Evolutionary conservation across 1,139 yeast genomes (phyloP), one percentile per base, ranked within the genome.

Genomic region (Kurtzmaniella quercitrusa): DNA sequence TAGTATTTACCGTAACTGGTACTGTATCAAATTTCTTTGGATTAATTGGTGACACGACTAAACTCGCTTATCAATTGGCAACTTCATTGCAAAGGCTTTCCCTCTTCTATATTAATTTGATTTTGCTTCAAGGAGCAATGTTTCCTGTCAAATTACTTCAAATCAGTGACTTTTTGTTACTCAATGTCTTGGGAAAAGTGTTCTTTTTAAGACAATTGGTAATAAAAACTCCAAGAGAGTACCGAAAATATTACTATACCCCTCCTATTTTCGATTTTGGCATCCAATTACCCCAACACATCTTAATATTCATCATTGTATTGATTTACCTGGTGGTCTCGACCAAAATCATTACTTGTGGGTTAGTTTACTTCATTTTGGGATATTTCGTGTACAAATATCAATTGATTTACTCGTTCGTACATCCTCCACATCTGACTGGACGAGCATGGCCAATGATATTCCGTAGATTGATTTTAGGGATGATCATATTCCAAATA

Each of bases 361-460:
- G 95, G 1, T 66, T 85, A 46, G 70, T 81, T 1, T 88, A 88
- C 60, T 88, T 88, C 56, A 59, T 82, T 16, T 64, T 85, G 45
- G 95, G 95, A 0, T 87, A 79, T 57, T 81, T 80, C 55, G 90
- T 86, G 6, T 85, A 81, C 73, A 88, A 88, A 62, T 88, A 86
- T 58, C 95, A 86, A 62, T 68, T 87, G 48, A 68, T 88, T 50
- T 88, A 84, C 59, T 81, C 91, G 0, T 82, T 84, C 68, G 88
- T 86, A 31, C 95, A 88, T 58, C 87, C 93, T 4, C 95, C 89
- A 41, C 96, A 88, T 60, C 85, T 94, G 0, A 88, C 95, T 0
- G 96, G 95, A 3, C 82, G 83, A 55, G 91, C 87, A 0, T 87
- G 95, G 95, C 91, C 94, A 1, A 67, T 86, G 47, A 83, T 88